phyloP scores from a whole-genome alignment of 768 basidiomycete species.

The Russula sp. region DNA sequence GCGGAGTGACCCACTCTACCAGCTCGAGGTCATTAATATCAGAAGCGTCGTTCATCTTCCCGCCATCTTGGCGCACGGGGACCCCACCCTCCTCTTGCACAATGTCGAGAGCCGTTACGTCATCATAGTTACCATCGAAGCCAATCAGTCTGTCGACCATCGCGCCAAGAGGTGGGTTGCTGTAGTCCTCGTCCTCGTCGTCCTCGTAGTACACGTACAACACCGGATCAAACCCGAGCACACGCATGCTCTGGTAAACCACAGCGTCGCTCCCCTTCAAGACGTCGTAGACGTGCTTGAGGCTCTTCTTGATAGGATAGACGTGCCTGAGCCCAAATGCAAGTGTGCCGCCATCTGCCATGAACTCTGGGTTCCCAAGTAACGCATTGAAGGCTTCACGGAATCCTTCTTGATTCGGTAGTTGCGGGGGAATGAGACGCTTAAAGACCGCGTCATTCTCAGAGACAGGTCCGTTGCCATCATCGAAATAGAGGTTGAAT shows the following conservation, averaged over 20 bases:
- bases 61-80: no score
- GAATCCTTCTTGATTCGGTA: constrained; percentile 17
- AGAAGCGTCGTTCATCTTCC: no score
- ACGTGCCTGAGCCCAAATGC: not conserved
- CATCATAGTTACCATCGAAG: no score
- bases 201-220: not conserved
- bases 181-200: no score
- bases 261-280: not conserved
- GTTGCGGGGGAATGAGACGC: not conserved
- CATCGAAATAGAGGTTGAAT: constrained; percentile 41
- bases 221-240: constrained; percentile 10
- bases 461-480: not conserved
- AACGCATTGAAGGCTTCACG: not conserved
- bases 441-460: not conserved
- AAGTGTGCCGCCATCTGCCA: not conserved
- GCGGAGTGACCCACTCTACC: no score
- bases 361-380: not conserved
- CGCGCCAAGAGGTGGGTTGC: no score
- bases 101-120: no score
- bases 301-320: not conserved
- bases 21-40: no score
- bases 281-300: constrained; percentile 1
- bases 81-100: no score
- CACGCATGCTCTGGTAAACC: not conserved
- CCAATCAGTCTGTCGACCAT: no score